Base-by-base conservation (phyloP, 106 monocot species). In the Gastrodia elata region DNA sequence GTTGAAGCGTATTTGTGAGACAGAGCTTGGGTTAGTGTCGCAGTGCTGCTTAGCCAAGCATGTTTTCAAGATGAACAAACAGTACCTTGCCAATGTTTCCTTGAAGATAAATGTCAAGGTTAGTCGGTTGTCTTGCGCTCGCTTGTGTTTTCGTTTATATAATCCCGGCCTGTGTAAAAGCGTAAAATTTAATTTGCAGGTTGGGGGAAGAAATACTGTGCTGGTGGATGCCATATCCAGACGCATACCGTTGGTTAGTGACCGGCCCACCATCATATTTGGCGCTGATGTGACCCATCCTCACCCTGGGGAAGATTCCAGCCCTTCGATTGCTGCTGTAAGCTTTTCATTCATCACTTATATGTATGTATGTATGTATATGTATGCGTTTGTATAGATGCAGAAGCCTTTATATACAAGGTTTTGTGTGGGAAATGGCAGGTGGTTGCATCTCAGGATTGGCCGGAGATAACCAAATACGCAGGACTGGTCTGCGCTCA, bases 41-140 rank as follows among this genome's bases (percentile, higher is more conserved):
- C 92, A 92, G 57, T 92, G 92, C 48, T 92, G 92, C 70, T 77
- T 88, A 15, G 83, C 83, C 6, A 86, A 82, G 36, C 75, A 91
- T 78, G 86, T 88, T 9, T 81, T 78, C 69, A 86, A 81, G 74
- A 74, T 71, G 14, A 78, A 71, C 70, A 83, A 80, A 15, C 88
- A 92, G 38, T 89, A 84, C 43, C 76, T 92, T 5, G 88, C 92
- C 15, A 92, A 92, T 77, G 77, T 92, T 10, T 74, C 88, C 28
- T 52, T 92, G 22, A 92, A 92, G 79, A 92, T 92, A 56, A 92
- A 92, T 77, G 92, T 92, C 0, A 92, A 92, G 82, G 92, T 91
- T 9, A 1, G 72, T 34, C 16, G 0, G 13, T 57, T 1, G 0
- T 13, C 36, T 59, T 0, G 24, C 34, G 27, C 32, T 34, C 5